Evolutionary conservation across 345 rosid genomes (phyloP).

Genomic region (Orychophragmus violaceus): DNA sequence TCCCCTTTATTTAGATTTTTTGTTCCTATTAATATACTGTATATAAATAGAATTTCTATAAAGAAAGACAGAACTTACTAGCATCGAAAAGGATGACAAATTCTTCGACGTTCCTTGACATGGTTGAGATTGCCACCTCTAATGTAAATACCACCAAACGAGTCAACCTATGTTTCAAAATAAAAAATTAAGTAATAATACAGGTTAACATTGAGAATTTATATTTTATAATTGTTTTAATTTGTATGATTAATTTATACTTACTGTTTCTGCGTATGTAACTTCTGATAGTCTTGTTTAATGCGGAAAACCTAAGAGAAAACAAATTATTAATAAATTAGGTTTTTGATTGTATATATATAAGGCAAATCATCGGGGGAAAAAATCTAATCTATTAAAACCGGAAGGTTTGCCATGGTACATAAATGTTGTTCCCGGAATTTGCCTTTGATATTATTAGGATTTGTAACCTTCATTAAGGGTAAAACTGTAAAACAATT

Average conservation of each 20-base stretch:
- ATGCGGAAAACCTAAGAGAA: constrained; percentile 73
- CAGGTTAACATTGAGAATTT: neutral
- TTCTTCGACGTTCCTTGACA: constrained; percentile 74
- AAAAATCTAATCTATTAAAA: no score
- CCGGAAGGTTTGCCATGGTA: no score
- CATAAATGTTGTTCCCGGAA: no score
- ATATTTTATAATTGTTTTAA: neutral
- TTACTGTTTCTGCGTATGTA: constrained; percentile 76
- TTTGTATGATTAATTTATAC: constrained; percentile 10
- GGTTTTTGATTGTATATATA: neutral
- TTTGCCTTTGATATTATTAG: no score
- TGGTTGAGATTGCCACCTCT: constrained; percentile 84
- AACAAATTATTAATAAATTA: neutral
- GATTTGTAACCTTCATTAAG: no score
- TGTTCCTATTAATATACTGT: neutral
- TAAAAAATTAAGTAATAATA: neutral
- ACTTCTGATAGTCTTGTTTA: constrained; percentile 86
- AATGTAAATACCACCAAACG: constrained; percentile 86
- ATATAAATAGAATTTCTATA: neutral
- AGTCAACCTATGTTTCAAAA: constrained; percentile 41
- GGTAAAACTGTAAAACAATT: no score
- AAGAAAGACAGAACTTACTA: constrained; percentile 46
- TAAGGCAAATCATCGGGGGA: neutral
- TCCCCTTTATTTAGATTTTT: neutral
- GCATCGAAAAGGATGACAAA: constrained; percentile 90